Evolutionary conservation across 2,329 filamentous ascomycete species (phyloP).

Genomic region (Trichoderma polysporum): DNA sequence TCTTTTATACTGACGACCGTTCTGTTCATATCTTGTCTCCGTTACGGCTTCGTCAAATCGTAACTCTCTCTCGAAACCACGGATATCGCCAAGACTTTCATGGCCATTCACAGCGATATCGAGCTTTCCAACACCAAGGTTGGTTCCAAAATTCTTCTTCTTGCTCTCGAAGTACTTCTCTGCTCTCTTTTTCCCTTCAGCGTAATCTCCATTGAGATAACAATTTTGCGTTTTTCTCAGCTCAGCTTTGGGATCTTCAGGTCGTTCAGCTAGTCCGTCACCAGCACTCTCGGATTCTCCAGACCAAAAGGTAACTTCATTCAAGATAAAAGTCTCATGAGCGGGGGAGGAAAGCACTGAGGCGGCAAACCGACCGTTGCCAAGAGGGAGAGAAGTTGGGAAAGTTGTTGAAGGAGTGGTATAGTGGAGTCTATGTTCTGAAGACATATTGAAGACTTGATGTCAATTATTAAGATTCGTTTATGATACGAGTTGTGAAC

Average conservation of each 20-base stretch:
- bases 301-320: conserved; percentile 21
- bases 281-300: not conserved
- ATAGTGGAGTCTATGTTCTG: conserved; percentile 13
- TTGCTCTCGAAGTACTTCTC: conserved; percentile 13
- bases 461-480: not conserved
- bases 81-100: not conserved
- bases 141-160: conserved; percentile 19
- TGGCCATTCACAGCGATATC: conserved; percentile 7
- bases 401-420: conserved; percentile 11
- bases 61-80: conserved; percentile 11
- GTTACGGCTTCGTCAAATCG: conserved; percentile 17
- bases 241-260: conserved; percentile 13
- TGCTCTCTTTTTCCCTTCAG: conserved; percentile 12
- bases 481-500: not conserved
- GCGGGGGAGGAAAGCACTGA: conserved; percentile 15
- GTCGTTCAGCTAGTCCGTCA: not conserved
- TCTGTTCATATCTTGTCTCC: conserved; percentile 1
- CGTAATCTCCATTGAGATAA: conserved; percentile 12
- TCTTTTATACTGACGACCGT: conserved; percentile 2
- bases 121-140: conserved; percentile 11
- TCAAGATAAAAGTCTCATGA: conserved; percentile 13
- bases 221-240: conserved; percentile 18
- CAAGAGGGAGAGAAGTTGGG: conserved; percentile 17
- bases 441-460: not conserved
- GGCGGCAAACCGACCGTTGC: conserved; percentile 17